phyloP scores from a whole-genome alignment of 2,329 filamentous ascomycete species.

The Curvularia eragrostidis region DNA sequence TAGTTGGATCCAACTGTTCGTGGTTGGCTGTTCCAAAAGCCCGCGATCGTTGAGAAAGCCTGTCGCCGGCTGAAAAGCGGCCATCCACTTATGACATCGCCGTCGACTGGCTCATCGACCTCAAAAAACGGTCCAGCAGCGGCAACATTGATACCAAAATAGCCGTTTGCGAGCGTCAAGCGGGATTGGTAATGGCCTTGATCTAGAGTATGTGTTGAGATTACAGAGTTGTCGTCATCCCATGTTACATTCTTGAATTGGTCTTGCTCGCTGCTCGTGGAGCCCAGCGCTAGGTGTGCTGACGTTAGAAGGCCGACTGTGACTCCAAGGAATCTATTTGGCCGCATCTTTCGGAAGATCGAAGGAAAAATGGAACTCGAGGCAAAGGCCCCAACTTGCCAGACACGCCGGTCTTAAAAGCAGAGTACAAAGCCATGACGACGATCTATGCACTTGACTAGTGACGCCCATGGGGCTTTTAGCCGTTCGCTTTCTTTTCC shows the following conservation, averaged over 20 bases:
- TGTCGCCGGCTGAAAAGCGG: conserved; percentile 69
- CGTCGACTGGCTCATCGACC: conserved; percentile 58
- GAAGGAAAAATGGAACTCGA: conserved; percentile 4
- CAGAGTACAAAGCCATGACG: conserved; percentile 16
- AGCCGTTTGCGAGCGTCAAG: conserved; percentile 63
- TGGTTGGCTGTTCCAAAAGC: conserved; percentile 69
- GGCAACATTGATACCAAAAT: conserved; percentile 68
- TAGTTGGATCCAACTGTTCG: conserved; percentile 69
- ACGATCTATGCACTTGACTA: conserved; percentile 9
- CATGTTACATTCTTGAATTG: conserved; percentile 58
- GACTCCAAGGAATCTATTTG: conserved; percentile 9
- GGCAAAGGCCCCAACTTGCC: neutral
- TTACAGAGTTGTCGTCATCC: conserved; percentile 65
- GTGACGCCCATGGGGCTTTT: conserved; percentile 2
- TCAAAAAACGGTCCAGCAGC: conserved; percentile 69
- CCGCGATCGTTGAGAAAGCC: conserved; percentile 70
- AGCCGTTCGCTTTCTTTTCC: conserved; percentile 14
- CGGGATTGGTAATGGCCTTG: conserved; percentile 67
- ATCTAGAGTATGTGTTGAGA: conserved; percentile 61
- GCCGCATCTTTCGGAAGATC: conserved; percentile 11
- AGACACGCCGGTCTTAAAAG: conserved; percentile 15
- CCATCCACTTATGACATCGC: conserved; percentile 69
- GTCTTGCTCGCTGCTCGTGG: conserved; percentile 31
- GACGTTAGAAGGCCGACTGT: conserved; percentile 22
- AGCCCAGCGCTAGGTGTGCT: conserved; percentile 10